Evolutionary conservation across 169 alveolate genomes (phyloP).

Genomic region (Amoebophrya sp.): DNA sequence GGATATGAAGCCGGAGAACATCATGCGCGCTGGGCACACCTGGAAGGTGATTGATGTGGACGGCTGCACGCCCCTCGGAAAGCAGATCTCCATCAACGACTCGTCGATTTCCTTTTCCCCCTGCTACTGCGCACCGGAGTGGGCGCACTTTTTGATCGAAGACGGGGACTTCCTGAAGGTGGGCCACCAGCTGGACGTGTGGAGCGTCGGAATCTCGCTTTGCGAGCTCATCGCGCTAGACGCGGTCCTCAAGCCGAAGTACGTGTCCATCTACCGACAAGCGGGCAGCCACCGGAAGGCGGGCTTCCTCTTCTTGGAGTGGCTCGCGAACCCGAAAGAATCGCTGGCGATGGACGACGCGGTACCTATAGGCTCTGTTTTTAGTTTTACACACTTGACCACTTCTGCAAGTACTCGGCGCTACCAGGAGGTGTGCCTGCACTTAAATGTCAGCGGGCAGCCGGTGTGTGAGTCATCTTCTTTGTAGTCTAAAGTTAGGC

Average conservation of each 20-base stretch:
- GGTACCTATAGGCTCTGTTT: too few species aligned
- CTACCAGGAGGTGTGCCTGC: too few species aligned
- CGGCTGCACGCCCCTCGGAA: neutral
- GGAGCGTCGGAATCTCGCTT: neutral
- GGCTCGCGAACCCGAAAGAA: neutral
- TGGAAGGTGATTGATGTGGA: slow-evolving; percentile 11
- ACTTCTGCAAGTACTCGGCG: too few species aligned
- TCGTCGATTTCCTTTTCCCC: neutral
- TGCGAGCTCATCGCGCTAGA: neutral
- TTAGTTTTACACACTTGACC: too few species aligned
- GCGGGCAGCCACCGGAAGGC: neutral
- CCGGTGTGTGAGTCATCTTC: too few species aligned
- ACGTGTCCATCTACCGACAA: neutral
- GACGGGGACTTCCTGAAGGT: neutral
- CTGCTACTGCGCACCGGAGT: slow-evolving; percentile 15
- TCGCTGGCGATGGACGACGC: neutral
- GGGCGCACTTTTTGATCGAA: neutral
- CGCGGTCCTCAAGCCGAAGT: neutral
- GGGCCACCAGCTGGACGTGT: neutral
- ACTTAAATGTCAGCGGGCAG: too few species aligned
- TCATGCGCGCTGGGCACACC: neutral
- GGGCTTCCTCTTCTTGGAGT: neutral
- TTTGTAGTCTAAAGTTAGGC: too few species aligned
- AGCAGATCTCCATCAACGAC: neutral
- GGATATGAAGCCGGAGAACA: slow-evolving; percentile 12